A percentile compares a stretch with the other conserved stretches of the same genome.
Conservation (phyloP, 257 asterid genomes). For the Nicotiana paniculata region DNA sequence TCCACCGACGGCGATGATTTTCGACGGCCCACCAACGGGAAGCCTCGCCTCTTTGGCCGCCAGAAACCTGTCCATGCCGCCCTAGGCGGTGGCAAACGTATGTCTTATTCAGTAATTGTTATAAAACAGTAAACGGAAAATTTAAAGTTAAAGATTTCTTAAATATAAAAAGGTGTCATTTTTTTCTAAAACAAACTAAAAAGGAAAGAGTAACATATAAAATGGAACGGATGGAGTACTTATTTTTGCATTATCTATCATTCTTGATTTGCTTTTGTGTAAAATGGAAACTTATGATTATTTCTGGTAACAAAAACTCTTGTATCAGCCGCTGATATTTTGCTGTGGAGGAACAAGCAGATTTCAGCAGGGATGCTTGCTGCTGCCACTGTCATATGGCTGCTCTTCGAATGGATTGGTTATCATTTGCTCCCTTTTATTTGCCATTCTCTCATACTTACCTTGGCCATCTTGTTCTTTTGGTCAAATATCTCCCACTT, state of each 20-base stretch:
- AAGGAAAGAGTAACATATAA: neutral
- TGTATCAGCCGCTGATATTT: conserved; percentile 75
- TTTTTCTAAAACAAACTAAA: too few species aligned
- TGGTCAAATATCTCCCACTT: conserved; percentile 90
- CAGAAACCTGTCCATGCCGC: conserved; percentile 70
- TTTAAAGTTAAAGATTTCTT: too few species aligned
- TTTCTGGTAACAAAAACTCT: neutral
- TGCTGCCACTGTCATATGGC: conserved; percentile 88
- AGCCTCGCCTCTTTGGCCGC: conserved; percentile 61
- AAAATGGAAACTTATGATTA: neutral
- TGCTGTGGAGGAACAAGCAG: conserved; percentile 95
- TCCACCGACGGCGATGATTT: conserved; percentile 3
- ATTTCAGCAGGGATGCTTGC: conserved; percentile 72
- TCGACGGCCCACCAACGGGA: conserved; percentile 5
- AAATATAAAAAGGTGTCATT: too few species aligned
- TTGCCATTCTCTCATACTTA: conserved; percentile 74
- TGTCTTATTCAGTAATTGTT: neutral
- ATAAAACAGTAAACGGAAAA: too few species aligned
- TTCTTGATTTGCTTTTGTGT: neutral
- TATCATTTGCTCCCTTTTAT: conserved; percentile 76
- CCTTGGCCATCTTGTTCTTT: conserved; percentile 62
- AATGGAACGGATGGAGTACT: neutral
- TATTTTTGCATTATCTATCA: neutral
- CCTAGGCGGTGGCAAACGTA: conserved; percentile 81
- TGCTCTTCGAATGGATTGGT: conserved; percentile 83